Evolutionary conservation across 2,329 filamentous ascomycete species (phyloP).

Genomic region (Drechmeria coniospora): DNA sequence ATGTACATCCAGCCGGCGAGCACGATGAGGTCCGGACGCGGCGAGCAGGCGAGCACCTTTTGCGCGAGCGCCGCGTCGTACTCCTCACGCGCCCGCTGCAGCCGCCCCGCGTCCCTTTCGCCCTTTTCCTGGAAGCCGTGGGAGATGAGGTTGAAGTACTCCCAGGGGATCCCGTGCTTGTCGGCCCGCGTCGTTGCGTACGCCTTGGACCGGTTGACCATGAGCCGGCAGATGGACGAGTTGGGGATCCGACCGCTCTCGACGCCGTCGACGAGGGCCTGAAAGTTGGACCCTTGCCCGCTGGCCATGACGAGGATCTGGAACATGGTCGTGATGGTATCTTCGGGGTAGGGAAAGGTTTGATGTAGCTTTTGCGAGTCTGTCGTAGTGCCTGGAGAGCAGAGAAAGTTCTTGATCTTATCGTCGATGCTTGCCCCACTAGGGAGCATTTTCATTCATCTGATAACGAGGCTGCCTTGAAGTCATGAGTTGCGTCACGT

Average conservation of each 20-base stretch:
- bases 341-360: too few species aligned
- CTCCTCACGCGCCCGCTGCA: slow-evolving; percentile 42
- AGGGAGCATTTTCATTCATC: too few species aligned
- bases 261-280: slow-evolving; percentile 48
- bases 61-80: slow-evolving; percentile 65
- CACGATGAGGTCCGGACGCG: slow-evolving; percentile 58
- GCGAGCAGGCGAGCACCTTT: slow-evolving; percentile 38
- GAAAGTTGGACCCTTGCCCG: slow-evolving; percentile 62
- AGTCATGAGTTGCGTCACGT: too few species aligned
- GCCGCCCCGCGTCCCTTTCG: slow-evolving; percentile 41
- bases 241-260: slow-evolving; percentile 22
- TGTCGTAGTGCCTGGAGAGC: too few species aligned
- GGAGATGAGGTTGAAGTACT: slow-evolving; percentile 67
- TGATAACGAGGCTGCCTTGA: too few species aligned
- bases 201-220: slow-evolving; percentile 34
- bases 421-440: too few species aligned
- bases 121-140: slow-evolving; percentile 45
- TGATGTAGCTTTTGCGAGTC: too few species aligned
- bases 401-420: too few species aligned
- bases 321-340: slow-evolving; percentile 12
- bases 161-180: slow-evolving; percentile 37
- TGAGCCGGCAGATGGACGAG: slow-evolving; percentile 28
- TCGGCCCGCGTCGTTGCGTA: slow-evolving; percentile 26
- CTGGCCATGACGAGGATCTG: slow-evolving; percentile 55
- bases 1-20: slow-evolving; percentile 85